Base-by-base conservation (phyloP, 2,329 filamentous ascomycete species). In the Macrophomina tecta region DNA sequence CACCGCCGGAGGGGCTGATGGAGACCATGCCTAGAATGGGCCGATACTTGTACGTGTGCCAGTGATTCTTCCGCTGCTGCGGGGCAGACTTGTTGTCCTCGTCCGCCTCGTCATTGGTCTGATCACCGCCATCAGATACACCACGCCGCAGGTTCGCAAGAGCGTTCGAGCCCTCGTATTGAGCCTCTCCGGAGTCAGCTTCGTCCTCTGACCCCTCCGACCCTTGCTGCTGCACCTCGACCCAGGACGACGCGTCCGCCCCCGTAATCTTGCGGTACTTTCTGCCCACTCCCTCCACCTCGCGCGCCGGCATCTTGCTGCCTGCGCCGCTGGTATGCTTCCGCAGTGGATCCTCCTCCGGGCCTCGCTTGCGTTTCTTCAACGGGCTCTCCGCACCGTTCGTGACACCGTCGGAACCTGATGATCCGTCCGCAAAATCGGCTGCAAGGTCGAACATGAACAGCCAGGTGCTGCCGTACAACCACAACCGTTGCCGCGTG, bases 1-100 rank as follows among this genome's bases (percentile, higher is more conserved):
- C 83, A 82, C 42, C 87, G 84, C 45, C 89, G 80, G 64, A 71
- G 48, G 75, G 72, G 28, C 80, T 82, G 38, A 90, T 78, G 18
- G 86, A 84, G 23, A 88, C 84, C 52, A 90, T 85, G 5, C 94
- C 95, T 69, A 99, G 83, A 72, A 99, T 93, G n/a, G 94, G 92
- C 67, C 94, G 87, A 80, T 98, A 99, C 79, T 97, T 96, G 84
- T 91, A 93, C 5, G 94, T 97, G 76, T 90, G 88, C 92, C 93
- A 98, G 81, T 83, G 86, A 42, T 36, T 56, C 56, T 63, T 60
- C 48, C 58, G 68, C 38, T 48, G 63, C 79, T 48, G 63, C 79
- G 78, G 28, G 75, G 72, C 48, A 12, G 40, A 42, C 65, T 64
- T 66, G 32, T 64, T 66, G 32, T 16, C 51, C 32, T 18, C 40